phyloP scores from a whole-genome alignment of 176 grass and related monocot genomes.

The Eragrostis curvula region DNA sequence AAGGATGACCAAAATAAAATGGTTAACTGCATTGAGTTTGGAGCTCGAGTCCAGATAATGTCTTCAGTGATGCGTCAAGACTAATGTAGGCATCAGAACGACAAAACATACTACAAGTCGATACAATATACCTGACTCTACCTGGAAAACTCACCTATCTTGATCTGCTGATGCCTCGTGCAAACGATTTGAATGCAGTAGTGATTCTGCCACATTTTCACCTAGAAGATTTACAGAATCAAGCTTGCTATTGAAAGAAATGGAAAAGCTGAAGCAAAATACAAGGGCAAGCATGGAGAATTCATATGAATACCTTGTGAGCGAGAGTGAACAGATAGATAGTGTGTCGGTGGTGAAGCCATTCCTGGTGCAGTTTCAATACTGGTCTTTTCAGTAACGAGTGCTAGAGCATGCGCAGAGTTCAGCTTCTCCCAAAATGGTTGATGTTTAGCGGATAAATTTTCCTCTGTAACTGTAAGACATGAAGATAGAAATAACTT shows the following conservation, averaged over 20 bases:
- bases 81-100: neutral
- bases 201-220: neutral
- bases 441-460: neutral
- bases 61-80: neutral
- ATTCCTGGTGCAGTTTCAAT: neutral
- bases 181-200: neutral
- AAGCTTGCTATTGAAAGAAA: neutral
- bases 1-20: neutral
- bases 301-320: neutral
- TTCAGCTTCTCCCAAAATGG: neutral
- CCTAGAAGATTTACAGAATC: slow-evolving; percentile 40
- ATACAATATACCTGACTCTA: slow-evolving; percentile 19
- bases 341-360: neutral
- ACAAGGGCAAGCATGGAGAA: slow-evolving; percentile 1
- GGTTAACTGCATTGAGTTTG: neutral
- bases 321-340: neutral
- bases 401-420: neutral
- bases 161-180: neutral
- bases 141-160: slow-evolving; percentile 37
- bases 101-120: slow-evolving; percentile 17
- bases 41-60: neutral
- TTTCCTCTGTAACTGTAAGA: neutral
- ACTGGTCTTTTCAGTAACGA: slow-evolving; percentile 1
- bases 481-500: neutral
- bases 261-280: slow-evolving; percentile 19